Evolutionary conservation across 495 filamentous ascomycete species (phyloP), one percentile per base, ranked within the genome.

Genomic region (Tuber brumale): DNA sequence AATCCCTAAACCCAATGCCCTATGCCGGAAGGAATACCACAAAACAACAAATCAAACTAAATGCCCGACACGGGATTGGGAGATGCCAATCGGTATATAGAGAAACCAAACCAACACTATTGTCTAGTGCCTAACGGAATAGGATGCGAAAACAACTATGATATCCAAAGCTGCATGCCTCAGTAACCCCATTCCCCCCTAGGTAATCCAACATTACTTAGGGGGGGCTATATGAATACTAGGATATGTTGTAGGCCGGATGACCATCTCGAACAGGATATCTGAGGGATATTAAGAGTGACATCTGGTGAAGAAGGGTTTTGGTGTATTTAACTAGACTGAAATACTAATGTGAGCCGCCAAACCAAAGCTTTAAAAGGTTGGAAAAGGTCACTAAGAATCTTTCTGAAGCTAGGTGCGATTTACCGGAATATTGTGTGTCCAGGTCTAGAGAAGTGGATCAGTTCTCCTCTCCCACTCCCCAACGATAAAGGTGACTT

Each of bases 171-270:
- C 5, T 39, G 1, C 37, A 39, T 39, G 37, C 5, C 37, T 4
- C 5, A 39, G 37, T 39, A 39, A 39, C 5, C 12, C 37, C 23
- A 10, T 39, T 10, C 16, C 37, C 37, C 31, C 31, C n/a, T n/a
- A 41, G 6, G 70, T 44, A n/a, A 41, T 31, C 21, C 31, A 41
- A 23, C 43, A 16, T 12, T 2, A 23, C 19, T 7, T 21, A 27
- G 37, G 21, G 5, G n/a, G 27, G 41, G 27, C 0, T 44, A 23
- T 23, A 21, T 43, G 44, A 75, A 41, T 79, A 76, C 35, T 46
- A 76, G 70, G 78, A 73, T 37, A 51, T n/a, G 23, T 12, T 23
- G 9, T n/a, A 23, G 51, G 51, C n/a, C 14, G n/a, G 21, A 71
- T 71, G 45, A 19, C 46, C 41, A 74, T 43, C 16, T 46, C 43